These are phyloP conservation scores for Stephania cephalantha DNA, from an alignment of 164 flowering plant species.

Conservation along the genomic window DNA sequence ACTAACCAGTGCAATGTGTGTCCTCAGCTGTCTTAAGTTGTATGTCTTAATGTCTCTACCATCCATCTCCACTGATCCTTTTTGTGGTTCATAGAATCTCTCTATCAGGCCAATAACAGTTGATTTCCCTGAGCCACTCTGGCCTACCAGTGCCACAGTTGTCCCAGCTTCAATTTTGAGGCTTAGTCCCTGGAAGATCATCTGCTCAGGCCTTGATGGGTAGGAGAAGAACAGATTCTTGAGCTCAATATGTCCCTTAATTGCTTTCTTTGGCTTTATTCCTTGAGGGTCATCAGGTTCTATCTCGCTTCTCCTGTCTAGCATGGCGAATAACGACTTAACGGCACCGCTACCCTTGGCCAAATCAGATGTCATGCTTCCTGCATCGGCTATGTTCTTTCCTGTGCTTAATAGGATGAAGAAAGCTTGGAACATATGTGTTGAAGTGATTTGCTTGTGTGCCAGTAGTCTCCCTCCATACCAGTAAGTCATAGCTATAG, in stretches of 20 bases:
- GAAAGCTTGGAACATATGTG: conserved; percentile 24
- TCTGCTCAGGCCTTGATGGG: conserved; percentile 21
- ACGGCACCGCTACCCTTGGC: conserved; percentile 24
- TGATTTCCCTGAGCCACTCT: conserved; percentile 36
- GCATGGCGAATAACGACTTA: conserved; percentile 18
- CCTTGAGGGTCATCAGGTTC: conserved; percentile 23
- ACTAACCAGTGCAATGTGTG: conserved; percentile 27
- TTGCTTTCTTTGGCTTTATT: conserved; percentile 15
- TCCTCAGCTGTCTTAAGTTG: conserved; percentile 21
- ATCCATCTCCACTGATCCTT: conserved; percentile 24
- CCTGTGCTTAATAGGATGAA: conserved; percentile 25
- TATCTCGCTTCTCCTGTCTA: conserved; percentile 21
- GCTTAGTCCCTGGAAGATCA: conserved; percentile 21
- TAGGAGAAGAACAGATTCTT: conserved; percentile 25
- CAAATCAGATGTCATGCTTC: conserved; percentile 30
- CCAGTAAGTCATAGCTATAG: conserved; percentile 22
- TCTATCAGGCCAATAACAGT: conserved; percentile 28
- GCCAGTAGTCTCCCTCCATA: conserved; percentile 25
- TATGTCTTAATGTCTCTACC: conserved; percentile 24
- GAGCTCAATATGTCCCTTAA: conserved; percentile 23
- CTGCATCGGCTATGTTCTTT: conserved; percentile 27
- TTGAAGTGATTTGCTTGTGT: conserved; percentile 6
- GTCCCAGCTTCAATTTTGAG: conserved; percentile 21
- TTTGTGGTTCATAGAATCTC: conserved; percentile 31
- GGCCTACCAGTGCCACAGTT: conserved; percentile 27